These are phyloP conservation scores for Pyrus pyrifolia DNA, from an alignment of 306 rosid genomes.

Conservation along the genomic window DNA sequence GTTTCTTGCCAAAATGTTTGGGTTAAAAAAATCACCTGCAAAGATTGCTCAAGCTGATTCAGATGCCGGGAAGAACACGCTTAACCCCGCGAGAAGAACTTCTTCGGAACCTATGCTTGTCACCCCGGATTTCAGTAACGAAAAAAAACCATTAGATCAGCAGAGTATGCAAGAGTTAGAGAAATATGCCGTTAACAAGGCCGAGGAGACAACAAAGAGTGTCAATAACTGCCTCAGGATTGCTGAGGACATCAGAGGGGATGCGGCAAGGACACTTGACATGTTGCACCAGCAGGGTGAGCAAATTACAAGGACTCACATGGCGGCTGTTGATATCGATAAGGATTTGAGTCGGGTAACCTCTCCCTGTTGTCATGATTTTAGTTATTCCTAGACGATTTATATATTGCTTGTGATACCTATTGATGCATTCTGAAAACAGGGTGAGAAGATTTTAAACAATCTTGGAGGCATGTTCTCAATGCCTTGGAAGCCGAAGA, in stretches of 20 bases:
- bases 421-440: not conserved
- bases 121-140: slow-evolving; percentile 32
- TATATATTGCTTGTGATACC: not conserved
- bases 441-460: slow-evolving; percentile 95
- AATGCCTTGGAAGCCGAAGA: slow-evolving; percentile 86
- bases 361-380: not conserved
- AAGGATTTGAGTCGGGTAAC: slow-evolving; percentile 75
- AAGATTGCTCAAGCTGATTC: slow-evolving; percentile 22
- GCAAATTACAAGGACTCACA: slow-evolving; percentile 80
- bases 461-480: slow-evolving; percentile 96
- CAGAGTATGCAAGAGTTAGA: slow-evolving; percentile 75
- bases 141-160: slow-evolving; percentile 41
- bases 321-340: slow-evolving; percentile 69
- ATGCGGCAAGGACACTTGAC: slow-evolving; percentile 79
- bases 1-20: slow-evolving; percentile 38
- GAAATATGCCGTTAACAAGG: slow-evolving; percentile 58
- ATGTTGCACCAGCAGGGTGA: slow-evolving; percentile 92
- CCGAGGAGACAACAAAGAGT: slow-evolving; percentile 71
- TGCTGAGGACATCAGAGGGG: slow-evolving; percentile 73
- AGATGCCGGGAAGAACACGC: slow-evolving; percentile 27
- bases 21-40: slow-evolving; percentile 55
- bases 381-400: not conserved
- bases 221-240: slow-evolving; percentile 72
- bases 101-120: slow-evolving; percentile 52
- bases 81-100: slow-evolving; percentile 47